Evolutionary conservation across 768 basidiomycete species (phyloP).

Genomic region (Serpula lacrymans): DNA sequence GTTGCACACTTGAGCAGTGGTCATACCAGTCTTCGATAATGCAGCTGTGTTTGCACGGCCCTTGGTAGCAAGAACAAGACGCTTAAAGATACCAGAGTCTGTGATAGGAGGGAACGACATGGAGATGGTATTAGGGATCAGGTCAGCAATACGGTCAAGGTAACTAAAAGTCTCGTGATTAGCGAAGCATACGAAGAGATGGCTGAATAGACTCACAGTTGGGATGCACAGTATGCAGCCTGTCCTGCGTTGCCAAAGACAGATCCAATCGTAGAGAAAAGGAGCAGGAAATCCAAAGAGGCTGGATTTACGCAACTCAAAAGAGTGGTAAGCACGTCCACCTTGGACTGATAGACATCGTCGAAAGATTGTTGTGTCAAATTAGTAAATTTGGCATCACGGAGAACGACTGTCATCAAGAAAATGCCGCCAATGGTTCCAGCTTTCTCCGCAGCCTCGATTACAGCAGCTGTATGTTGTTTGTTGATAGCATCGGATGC

Average conservation of each 20-base stretch:
- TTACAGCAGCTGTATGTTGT: constrained; percentile 19
- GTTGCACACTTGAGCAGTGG: constrained; percentile 28
- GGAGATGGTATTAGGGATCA: constrained; percentile 28
- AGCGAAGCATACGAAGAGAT: not conserved
- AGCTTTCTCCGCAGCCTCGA: constrained; percentile 16
- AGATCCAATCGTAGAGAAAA: constrained; percentile 32
- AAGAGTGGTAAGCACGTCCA: constrained; percentile 15
- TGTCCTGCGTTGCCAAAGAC: constrained; percentile 29
- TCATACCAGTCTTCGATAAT: constrained; percentile 29
- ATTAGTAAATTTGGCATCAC: constrained; percentile 30
- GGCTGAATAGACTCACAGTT: constrained; percentile 5
- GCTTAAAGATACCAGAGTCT: constrained; percentile 32
- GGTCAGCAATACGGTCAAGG: constrained; percentile 29
- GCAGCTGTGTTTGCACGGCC: constrained; percentile 26
- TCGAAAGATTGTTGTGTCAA: constrained; percentile 29
- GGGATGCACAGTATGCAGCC: constrained; percentile 20
- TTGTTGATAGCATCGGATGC: constrained; percentile 23
- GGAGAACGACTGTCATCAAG: constrained; percentile 33
- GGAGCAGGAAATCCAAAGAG: constrained; percentile 27
- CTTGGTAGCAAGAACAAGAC: constrained; percentile 22
- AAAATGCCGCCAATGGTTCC: constrained; percentile 30
- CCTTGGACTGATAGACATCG: constrained; percentile 18
- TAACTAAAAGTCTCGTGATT: constrained; percentile 17
- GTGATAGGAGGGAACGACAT: constrained; percentile 32
- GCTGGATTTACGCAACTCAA: constrained; percentile 9